Evolutionary conservation across 2,329 filamentous ascomycete species (phyloP), one percentile per base, ranked within the genome.

Genomic region (Ciborinia camelliae): DNA sequence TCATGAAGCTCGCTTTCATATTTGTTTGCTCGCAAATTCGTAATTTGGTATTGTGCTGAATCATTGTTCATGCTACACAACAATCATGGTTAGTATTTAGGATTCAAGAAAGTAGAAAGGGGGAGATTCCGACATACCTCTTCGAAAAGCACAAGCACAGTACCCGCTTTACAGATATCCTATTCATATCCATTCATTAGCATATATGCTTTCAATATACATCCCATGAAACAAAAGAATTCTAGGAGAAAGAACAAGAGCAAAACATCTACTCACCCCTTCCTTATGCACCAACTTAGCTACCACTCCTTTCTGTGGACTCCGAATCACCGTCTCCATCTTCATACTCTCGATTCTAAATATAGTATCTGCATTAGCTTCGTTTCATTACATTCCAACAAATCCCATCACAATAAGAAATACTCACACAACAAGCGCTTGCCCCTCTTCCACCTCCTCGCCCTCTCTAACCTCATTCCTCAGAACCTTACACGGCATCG

Each of bases 401-500:
- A 28, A 23, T 15, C 5, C 2, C 39, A 30, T 14, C 5, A 26
- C 6, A 28, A 66, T 77, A 77, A 6, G 6, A 35, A 18, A 45
- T 20, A 81, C 85, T 82, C 76, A 88, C 80, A 98, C 92, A 15
- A 98, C 91, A 65, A 99, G 79, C 8, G 92, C 87, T 65, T 94
- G 87, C 53, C 94, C 93, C 79, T 94, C 96, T 75, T 87, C 87
- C 20, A 99, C 95, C 54, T 78, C 79, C 68, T 96, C 86, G 0
- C 95, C 95, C 71, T 92, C 92, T 35, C 83, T 79, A 0, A 97
- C 92, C 76, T 97, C 91, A 55, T 97, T 95, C 69, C 91, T 87
- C 67, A 99, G 79, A 32, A 99, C 89, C 79, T 98, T 98, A 79
- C 95, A 98, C 1, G 95, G 95, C 95, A 99, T 99, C 0, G 95